Percentiles rank a stretch among this genome's conserved stretches.
Evolutionary conservation across 1,139 yeast genomes (phyloP).

Genomic region (Pneumocystis sp.): DNA sequence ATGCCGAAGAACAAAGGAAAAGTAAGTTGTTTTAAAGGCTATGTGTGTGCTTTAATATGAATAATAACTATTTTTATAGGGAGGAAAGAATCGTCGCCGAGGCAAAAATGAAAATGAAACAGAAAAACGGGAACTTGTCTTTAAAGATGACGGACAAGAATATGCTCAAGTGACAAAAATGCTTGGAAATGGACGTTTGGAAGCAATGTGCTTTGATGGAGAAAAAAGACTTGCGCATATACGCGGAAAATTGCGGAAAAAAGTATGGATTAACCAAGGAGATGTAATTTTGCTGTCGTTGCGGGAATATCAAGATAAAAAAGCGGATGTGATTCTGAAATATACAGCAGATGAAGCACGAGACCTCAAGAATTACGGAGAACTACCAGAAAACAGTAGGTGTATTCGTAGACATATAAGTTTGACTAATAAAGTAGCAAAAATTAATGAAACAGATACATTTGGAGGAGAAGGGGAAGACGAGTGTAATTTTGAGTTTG

Average conservation of each 20-base stretch:
- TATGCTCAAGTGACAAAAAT: slow-evolving; percentile 96
- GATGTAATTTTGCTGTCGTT: slow-evolving; percentile 89
- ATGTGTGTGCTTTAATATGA: neutral
- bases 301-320: slow-evolving; percentile 97
- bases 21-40: slow-evolving; percentile 18
- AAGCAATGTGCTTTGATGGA: slow-evolving; percentile 90
- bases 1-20: slow-evolving; percentile 47
- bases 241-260: slow-evolving; percentile 97
- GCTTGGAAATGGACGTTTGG: slow-evolving; percentile 97
- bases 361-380: slow-evolving; percentile 88
- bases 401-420: neutral
- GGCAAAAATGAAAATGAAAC: slow-evolving; percentile 91
- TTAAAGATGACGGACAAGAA: slow-evolving; percentile 94
- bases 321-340: slow-evolving; percentile 94
- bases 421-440: slow-evolving; percentile 42
- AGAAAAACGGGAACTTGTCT: slow-evolving; percentile 84
- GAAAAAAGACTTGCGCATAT: slow-evolving; percentile 89
- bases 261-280: slow-evolving; percentile 98
- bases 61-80: slow-evolving; percentile 4
- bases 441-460: slow-evolving; percentile 94
- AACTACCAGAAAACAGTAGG: slow-evolving; percentile 47
- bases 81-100: slow-evolving; percentile 21
- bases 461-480: slow-evolving; percentile 95
- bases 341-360: slow-evolving; percentile 97
- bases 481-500: slow-evolving; percentile 96